A percentile compares a stretch with the other conserved stretches of the same genome.
phyloP scores from a whole-genome alignment of 2,329 filamentous ascomycete genomes.

The Stagonosporopsis tanaceti region DNA sequence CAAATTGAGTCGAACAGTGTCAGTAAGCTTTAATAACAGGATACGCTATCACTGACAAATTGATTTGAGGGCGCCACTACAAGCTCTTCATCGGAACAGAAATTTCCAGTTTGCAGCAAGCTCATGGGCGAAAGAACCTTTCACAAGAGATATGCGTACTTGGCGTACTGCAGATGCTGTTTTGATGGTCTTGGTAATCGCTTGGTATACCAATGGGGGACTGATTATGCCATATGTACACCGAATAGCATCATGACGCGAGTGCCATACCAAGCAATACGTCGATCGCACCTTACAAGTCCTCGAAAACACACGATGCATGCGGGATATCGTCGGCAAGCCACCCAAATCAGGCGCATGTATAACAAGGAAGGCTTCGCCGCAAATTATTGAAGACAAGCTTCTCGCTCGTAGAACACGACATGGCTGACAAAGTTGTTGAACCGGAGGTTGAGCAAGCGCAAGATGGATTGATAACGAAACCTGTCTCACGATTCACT shows the following conservation, averaged over 20 bases:
- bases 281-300: constrained; percentile 10
- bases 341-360: not conserved
- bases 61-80: not conserved
- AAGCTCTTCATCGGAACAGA: not conserved
- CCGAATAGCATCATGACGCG: constrained; percentile 3
- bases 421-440: constrained; percentile 24
- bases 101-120: not conserved
- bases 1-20: not conserved
- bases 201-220: constrained; percentile 2
- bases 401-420: not conserved
- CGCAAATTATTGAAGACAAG: not conserved
- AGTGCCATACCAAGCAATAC: constrained; percentile 3
- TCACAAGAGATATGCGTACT: not conserved
- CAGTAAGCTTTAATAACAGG: not conserved
- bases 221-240: constrained; percentile 7
- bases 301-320: not conserved
- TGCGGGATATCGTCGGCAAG: not conserved
- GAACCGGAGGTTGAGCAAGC: constrained; percentile 25
- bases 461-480: constrained; percentile 3
- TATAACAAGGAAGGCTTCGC: not conserved
- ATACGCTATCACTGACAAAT: not conserved
- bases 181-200: not conserved
- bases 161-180: not conserved
- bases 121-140: not conserved
- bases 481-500: constrained; percentile 32